These are phyloP conservation scores for Stenocarpella maydis DNA, from an alignment of 2,329 filamentous ascomycete genomes.

Conservation along the genomic window DNA sequence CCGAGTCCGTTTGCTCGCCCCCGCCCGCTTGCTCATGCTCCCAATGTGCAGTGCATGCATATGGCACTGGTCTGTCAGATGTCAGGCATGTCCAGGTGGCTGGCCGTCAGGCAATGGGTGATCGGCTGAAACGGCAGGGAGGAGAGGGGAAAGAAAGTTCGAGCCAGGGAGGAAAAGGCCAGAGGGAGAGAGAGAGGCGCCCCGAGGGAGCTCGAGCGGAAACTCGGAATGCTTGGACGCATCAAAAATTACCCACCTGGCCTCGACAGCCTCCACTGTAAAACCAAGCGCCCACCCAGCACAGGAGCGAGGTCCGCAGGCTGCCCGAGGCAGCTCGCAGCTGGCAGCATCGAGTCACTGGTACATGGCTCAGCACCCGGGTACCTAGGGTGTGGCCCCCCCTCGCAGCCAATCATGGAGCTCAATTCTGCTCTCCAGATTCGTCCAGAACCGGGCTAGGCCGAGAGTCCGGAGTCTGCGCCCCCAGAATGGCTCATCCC, in stretches of 20 bases:
- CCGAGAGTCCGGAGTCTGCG: constrained; percentile 27
- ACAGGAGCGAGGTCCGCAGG: constrained; percentile 18
- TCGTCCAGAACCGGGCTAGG: constrained; percentile 27
- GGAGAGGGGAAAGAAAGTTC: no score
- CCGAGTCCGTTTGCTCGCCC: neutral
- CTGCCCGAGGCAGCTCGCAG: constrained; percentile 12
- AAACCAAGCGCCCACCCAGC: constrained; percentile 14
- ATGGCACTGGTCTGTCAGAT: neutral
- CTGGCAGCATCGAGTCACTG: neutral
- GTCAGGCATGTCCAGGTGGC: constrained; percentile 18
- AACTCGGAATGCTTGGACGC: neutral
- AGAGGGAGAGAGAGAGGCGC: neutral
- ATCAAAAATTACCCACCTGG: constrained; percentile 18
- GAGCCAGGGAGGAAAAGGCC: no score
- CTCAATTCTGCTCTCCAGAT: constrained; percentile 30
- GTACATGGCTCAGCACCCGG: neutral
- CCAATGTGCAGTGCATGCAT: no score
- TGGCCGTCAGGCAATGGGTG: constrained; percentile 7
- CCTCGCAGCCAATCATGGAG: constrained; percentile 22
- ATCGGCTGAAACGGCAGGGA: constrained; percentile 28
- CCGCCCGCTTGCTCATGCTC: no score
- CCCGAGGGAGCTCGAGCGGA: neutral
- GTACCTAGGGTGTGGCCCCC: neutral
- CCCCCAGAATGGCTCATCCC: constrained; percentile 12
- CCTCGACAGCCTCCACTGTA: constrained; percentile 25